These are phyloP conservation scores for Penicillium vulpinum DNA, from an alignment of 2,329 filamentous ascomycete species.

Conservation along the genomic window DNA sequence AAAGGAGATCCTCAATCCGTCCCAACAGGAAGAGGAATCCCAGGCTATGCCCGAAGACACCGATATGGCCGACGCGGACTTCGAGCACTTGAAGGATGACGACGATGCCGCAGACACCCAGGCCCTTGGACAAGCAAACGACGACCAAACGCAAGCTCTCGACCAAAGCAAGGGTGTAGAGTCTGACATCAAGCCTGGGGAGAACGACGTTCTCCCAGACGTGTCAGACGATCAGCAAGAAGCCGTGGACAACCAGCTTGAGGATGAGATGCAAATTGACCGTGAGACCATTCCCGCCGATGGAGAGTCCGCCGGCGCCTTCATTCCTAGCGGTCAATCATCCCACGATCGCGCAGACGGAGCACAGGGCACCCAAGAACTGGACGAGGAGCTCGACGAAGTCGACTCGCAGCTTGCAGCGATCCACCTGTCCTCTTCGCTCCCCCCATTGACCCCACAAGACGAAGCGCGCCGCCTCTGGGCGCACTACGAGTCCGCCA, in stretches of 20 bases:
- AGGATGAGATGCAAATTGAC: constrained; percentile 48
- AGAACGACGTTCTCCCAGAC: constrained; percentile 60
- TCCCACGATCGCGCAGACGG: constrained; percentile 30
- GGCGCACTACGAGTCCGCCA: constrained; percentile 79
- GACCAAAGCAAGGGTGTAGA: constrained; percentile 89
- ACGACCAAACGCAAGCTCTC: constrained; percentile 81
- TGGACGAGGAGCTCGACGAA: constrained; percentile 48
- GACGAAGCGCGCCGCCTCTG: constrained; percentile 72
- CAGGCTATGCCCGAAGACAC: constrained; percentile 60
- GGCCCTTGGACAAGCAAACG: constrained; percentile 81
- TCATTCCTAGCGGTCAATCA: constrained; percentile 53
- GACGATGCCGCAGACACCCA: constrained; percentile 81
- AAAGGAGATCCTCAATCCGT: constrained; percentile 70
- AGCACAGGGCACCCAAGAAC: constrained; percentile 42
- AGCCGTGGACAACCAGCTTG: constrained; percentile 48
- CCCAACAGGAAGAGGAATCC: constrained; percentile 54
- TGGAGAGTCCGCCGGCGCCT: constrained; percentile 50
- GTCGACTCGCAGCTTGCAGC: constrained; percentile 61
- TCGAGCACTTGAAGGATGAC: constrained; percentile 88
- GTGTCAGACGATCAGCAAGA: constrained; percentile 42
- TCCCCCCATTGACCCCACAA: constrained; percentile 46
- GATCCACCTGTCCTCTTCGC: constrained; percentile 66
- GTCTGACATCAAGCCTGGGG: constrained; percentile 57
- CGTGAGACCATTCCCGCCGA: constrained; percentile 35
- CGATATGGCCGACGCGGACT: constrained; percentile 79